A percentile compares a stretch with the other conserved stretches of the same genome.
These are phyloP conservation scores for Pythium aquatile DNA, from an alignment of 352 stramenopile species.

Conservation along the genomic window DNA sequence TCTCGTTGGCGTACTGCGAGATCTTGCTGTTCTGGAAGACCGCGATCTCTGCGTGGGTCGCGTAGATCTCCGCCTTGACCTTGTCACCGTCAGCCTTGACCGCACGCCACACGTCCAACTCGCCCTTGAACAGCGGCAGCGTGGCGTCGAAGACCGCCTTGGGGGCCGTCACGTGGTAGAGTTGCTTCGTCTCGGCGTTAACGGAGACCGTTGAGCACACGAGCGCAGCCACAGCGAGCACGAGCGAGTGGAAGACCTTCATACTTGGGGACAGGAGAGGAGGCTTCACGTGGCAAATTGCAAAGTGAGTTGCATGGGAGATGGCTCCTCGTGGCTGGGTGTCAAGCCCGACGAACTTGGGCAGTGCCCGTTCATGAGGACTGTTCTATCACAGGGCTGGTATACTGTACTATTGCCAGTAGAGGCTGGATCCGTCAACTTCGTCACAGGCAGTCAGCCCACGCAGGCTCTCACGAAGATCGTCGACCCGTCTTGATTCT, in stretches of 20 bases:
- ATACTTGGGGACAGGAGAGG: conserved; percentile 1
- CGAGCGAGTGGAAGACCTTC: conserved; percentile 25
- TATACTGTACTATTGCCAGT: not conserved
- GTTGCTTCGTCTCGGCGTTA: conserved; percentile 25
- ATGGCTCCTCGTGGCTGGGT: too few relatives aligned
- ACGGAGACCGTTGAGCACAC: conserved; percentile 5
- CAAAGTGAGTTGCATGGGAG: not conserved
- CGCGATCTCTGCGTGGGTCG: conserved; percentile 7
- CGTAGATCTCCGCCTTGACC: conserved; percentile 26
- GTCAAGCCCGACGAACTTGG: not conserved
- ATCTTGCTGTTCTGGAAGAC: conserved; percentile 14
- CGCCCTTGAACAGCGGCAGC: conserved; percentile 6
- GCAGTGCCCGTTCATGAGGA: not conserved
- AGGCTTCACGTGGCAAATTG: not conserved
- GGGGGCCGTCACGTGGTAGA: conserved; percentile 28
- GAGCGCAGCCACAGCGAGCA: conserved; percentile 7
- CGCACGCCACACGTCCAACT: conserved; percentile 23
- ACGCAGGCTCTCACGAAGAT: not conserved
- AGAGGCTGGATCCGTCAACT: not conserved
- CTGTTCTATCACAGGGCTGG: not conserved
- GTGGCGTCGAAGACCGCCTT: conserved; percentile 24
- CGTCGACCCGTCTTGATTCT: not conserved
- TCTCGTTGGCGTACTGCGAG: conserved; percentile 6
- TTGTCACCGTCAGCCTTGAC: not conserved
- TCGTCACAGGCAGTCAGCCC: not conserved